Evolutionary conservation across 805 yeast genomes (phyloP).

Genomic region (Lipomyces yamanashiensis): DNA sequence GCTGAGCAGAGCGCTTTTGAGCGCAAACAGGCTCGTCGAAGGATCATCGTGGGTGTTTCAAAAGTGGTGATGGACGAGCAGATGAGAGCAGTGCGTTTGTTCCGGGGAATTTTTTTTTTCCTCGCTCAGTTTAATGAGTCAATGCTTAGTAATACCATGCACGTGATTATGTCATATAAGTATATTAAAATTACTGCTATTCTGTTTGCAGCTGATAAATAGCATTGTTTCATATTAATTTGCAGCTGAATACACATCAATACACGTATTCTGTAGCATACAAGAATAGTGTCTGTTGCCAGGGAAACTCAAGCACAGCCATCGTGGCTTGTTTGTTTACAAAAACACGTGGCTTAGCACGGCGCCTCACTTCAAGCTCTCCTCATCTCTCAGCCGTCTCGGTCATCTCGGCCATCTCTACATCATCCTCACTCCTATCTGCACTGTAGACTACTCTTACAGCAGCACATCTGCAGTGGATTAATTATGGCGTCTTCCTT

Average conservation of each 20-base stretch:
- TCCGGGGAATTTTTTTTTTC: not conserved
- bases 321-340: slow-evolving; percentile 15
- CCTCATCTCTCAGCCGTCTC: not conserved
- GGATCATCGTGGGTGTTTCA: not conserved
- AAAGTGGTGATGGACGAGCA: not conserved
- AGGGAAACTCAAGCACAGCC: no score
- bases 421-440: no score
- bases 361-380: not conserved
- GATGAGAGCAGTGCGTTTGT: not conserved
- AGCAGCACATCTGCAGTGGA: not conserved
- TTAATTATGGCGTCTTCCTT: slow-evolving; percentile 11
- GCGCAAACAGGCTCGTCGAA: slow-evolving; percentile 8
- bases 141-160: not conserved
- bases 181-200: no score
- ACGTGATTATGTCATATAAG: no score
- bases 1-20: not conserved
- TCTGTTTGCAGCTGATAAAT: no score
- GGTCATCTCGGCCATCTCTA: no score
- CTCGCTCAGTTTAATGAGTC: not conserved
- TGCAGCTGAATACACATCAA: no score
- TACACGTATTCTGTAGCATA: no score
- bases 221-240: no score
- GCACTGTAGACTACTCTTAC: no score
- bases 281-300: no score
- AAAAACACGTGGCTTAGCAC: not conserved